Conservation (phyloP, 768 basidiomycete genomes). For the Hemileccinum impolitum region DNA sequence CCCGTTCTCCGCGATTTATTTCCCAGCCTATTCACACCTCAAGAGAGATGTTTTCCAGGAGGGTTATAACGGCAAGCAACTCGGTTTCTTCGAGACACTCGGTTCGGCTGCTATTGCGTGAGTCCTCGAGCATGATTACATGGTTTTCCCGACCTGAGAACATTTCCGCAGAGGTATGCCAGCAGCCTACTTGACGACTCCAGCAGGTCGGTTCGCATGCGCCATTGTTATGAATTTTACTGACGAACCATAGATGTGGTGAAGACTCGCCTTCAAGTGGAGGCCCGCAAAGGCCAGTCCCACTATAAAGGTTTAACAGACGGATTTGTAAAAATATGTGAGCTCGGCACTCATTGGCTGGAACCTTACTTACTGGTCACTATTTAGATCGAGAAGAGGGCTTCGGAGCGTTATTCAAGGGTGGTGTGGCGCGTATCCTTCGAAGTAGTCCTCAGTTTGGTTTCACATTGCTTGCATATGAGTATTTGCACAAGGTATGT, state of each 20-base stretch:
- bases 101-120: conserved; percentile 78
- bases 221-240: conserved; percentile 2
- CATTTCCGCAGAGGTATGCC: conserved; percentile 82
- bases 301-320: conserved; percentile 87
- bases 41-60: conserved; percentile 95
- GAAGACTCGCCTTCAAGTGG: conserved; percentile 94
- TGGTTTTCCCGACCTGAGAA: conserved; percentile 26
- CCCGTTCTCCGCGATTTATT: conserved; percentile 94
- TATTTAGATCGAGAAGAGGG: conserved; percentile 80
- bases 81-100: conserved; percentile 89
- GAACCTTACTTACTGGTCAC: conserved; percentile 6
- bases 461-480: conserved; percentile 83
- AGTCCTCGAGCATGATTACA: conserved; percentile 32
- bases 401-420: conserved; percentile 86
- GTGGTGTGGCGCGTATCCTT: conserved; percentile 82
- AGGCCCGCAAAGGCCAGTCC: conserved; percentile 87
- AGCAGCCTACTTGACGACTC: conserved; percentile 90
- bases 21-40: conserved; percentile 83
- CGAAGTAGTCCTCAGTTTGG: conserved; percentile 94
- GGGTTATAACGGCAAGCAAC: conserved; percentile 90
- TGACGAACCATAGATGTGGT: conserved; percentile 71
- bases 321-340: conserved; percentile 88
- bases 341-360: conserved; percentile 29
- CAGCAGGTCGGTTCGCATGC: conserved; percentile 57
- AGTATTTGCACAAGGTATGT: conserved; percentile 63